These are phyloP conservation scores for Malassezia brasiliensis DNA, from an alignment of 1,284 basidiomycete species.

Conservation along the genomic window DNA sequence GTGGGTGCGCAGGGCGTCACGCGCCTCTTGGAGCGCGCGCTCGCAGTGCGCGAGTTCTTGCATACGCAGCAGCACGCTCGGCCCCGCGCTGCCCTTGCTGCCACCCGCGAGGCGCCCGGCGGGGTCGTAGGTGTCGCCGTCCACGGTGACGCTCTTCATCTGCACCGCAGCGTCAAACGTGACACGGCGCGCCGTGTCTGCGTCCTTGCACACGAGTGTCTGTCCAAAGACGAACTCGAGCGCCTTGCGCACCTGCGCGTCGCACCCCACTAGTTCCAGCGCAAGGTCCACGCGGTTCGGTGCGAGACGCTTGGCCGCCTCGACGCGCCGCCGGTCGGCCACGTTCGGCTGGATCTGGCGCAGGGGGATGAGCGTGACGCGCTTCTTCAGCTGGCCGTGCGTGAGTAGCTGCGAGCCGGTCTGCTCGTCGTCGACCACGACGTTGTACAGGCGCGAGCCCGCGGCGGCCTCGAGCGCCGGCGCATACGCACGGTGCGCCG, in stretches of 20 bases:
- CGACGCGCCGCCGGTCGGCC: constrained; percentile 65
- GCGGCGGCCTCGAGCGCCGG: constrained; percentile 90
- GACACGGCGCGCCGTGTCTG: constrained; percentile 74
- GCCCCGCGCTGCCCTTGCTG: constrained; percentile 63
- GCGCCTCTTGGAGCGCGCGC: constrained; percentile 55
- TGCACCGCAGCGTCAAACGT: constrained; percentile 70
- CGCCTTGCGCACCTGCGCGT: constrained; percentile 72
- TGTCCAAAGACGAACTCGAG: constrained; percentile 92
- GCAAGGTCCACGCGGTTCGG: constrained; percentile 71
- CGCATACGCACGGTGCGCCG: constrained; percentile 60
- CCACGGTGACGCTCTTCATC: constrained; percentile 78
- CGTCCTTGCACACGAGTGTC: constrained; percentile 82
- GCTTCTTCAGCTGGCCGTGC: constrained; percentile 72
- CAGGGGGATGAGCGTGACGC: constrained; percentile 85
- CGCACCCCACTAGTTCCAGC: constrained; percentile 73
- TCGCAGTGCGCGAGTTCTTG: constrained; percentile 66
- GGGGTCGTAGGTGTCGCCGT: constrained; percentile 94
- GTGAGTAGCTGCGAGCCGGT: constrained; percentile 76
- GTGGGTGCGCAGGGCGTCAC: constrained; percentile 55
- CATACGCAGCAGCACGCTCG: constrained; percentile 68
- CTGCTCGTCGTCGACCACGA: constrained; percentile 69
- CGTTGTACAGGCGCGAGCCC: constrained; percentile 79
- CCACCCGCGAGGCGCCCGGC: constrained; percentile 89
- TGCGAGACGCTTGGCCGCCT: constrained; percentile 65
- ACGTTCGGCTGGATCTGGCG: constrained; percentile 74